phyloP scores from a whole-genome alignment of 1,139 yeast genomes.

The Taiozyma sp. region DNA sequence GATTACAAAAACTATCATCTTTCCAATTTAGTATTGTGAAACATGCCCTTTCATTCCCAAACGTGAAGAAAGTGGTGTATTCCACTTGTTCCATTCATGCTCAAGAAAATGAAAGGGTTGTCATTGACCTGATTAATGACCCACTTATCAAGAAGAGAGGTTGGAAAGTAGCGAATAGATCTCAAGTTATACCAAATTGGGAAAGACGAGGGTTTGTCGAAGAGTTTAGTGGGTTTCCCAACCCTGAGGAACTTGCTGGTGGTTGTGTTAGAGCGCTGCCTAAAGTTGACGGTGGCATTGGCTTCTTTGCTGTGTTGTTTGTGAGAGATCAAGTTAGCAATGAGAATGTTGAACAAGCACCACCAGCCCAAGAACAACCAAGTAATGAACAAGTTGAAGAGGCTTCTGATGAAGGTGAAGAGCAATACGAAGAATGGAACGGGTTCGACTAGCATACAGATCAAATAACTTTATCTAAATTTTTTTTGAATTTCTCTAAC shows the following conservation, averaged over 20 bases:
- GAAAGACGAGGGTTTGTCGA: conserved; percentile 71
- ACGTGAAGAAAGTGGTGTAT: conserved; percentile 75
- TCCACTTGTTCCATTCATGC: conserved; percentile 95
- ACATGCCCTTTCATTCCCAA: conserved; percentile 83
- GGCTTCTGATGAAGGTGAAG: conserved; percentile 4
- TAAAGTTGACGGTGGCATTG: conserved; percentile 91
- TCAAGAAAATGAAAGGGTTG: conserved; percentile 91
- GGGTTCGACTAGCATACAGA: conserved; percentile 25
- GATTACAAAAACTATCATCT: conserved; percentile 71
- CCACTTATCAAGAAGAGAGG: conserved; percentile 55
- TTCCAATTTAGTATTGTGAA: conserved; percentile 85
- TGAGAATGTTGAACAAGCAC: neutral
- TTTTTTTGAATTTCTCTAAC: neutral
- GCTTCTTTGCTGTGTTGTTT: conserved; percentile 78
- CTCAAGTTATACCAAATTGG: conserved; percentile 77
- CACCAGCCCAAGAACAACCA: neutral
- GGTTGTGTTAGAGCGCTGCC: conserved; percentile 87
- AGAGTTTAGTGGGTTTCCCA: conserved; percentile 53
- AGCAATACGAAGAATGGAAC: conserved; percentile 23
- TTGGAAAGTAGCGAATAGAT: conserved; percentile 67
- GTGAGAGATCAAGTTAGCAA: conserved; percentile 23
- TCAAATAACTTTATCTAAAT: neutral
- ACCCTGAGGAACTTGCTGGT: conserved; percentile 56
- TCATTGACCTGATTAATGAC: conserved; percentile 67
- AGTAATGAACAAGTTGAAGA: conserved; percentile 4